A percentile compares a stretch with the other conserved stretches of the same genome.
phyloP scores from a whole-genome alignment of 371 early-diverging fungal genomes.

The Dichotomocladium elegans region DNA sequence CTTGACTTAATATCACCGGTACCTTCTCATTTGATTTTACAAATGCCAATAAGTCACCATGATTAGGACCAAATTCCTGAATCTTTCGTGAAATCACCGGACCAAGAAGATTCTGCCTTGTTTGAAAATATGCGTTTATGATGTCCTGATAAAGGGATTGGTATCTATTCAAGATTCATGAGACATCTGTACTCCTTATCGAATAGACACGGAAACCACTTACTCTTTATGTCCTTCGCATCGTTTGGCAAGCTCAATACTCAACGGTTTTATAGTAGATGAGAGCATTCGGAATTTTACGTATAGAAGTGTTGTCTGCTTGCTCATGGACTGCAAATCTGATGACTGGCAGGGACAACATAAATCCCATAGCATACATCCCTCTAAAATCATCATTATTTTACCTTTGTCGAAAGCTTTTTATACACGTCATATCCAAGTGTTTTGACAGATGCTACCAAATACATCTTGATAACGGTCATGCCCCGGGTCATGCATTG shows the following conservation, averaged over 20 bases:
- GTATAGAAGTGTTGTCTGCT: conserved; percentile 62
- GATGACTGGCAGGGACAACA: neutral
- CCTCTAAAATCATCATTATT: neutral
- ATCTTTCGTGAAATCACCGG: conserved; percentile 64
- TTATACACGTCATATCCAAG: conserved; percentile 61
- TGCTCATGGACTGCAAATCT: conserved; percentile 11
- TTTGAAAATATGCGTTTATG: conserved; percentile 64
- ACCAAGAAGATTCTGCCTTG: conserved; percentile 64
- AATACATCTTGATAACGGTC: conserved; percentile 86
- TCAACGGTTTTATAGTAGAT: conserved; percentile 54
- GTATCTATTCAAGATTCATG: conserved; percentile 42
- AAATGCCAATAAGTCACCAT: conserved; percentile 61
- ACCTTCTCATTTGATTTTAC: conserved; percentile 39
- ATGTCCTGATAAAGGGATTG: conserved; percentile 72
- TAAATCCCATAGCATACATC: neutral
- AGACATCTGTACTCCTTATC: too few species aligned
- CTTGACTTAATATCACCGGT: neutral
- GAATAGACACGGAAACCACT: conserved; percentile 13
- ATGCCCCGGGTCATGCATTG: conserved; percentile 89
- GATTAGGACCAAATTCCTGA: conserved; percentile 49
- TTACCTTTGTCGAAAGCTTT: conserved; percentile 29
- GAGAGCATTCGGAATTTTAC: conserved; percentile 77
- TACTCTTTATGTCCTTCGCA: conserved; percentile 71
- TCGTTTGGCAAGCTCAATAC: conserved; percentile 71
- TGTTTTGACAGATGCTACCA: conserved; percentile 62